A percentile compares a stretch with the other conserved stretches of the same genome.
Evolutionary conservation across 164 flowering plant genomes (phyloP).

Genomic region (Hamamelis virginiana): DNA sequence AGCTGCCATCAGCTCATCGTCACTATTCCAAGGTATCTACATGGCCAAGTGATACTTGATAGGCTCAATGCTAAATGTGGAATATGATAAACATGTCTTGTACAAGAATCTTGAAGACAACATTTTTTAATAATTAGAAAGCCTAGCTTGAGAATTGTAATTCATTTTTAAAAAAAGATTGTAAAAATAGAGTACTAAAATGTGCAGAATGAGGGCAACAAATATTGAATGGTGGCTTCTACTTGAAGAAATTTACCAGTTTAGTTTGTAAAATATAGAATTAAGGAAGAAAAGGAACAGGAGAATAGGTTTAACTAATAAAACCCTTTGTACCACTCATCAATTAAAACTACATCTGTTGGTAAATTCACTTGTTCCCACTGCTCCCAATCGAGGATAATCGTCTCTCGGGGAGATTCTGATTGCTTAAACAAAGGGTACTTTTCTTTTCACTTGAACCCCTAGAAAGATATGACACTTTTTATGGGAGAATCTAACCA

Average conservation of each 20-base stretch:
- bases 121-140: background rate
- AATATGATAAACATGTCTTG: background rate
- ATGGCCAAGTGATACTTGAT: background rate
- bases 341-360: background rate
- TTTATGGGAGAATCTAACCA: too few relatives aligned
- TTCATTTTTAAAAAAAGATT: background rate
- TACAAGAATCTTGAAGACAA: background rate
- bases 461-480: background rate
- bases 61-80: background rate
- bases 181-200: background rate
- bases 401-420: background rate
- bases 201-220: too few relatives aligned
- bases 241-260: too few relatives aligned
- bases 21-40: constrained; percentile 86
- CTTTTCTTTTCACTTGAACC: background rate
- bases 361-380: too few relatives aligned
- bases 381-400: background rate
- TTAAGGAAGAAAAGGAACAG: too few relatives aligned
- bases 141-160: background rate
- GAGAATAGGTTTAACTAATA: too few relatives aligned
- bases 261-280: too few relatives aligned
- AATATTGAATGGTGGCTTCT: too few relatives aligned
- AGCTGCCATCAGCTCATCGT: constrained; percentile 63
- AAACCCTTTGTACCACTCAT: background rate
- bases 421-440: background rate